Evolutionary conservation across 148 eudicot species (phyloP).

Genomic region (Vaccinium vitisidaea): DNA sequence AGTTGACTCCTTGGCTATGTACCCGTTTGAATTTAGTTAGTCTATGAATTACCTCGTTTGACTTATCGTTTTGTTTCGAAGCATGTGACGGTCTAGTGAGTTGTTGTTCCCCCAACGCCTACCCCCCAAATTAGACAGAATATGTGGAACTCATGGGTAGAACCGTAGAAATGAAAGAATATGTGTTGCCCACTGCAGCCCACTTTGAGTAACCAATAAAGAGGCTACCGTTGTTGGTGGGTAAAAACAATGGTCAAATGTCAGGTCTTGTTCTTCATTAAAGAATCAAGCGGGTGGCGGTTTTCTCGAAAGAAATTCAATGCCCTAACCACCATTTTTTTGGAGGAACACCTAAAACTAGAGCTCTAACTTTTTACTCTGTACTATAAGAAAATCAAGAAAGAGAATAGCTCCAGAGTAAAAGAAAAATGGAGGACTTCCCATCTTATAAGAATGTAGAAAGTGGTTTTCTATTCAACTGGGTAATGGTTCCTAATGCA

Average conservation of each 20-base stretch:
- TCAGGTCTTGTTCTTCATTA: neutral
- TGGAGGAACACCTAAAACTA: neutral
- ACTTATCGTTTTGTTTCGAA: neutral
- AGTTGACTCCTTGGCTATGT: too few relatives aligned
- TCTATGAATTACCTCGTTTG: too few relatives aligned
- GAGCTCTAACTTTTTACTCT: neutral
- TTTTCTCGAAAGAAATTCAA: neutral
- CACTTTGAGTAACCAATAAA: neutral
- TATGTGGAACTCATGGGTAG: neutral
- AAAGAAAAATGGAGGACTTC: neutral
- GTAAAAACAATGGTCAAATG: neutral
- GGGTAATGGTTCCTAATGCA: slow-evolving; percentile 8
- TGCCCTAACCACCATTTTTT: neutral
- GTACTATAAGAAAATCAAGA: neutral
- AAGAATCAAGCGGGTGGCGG: neutral
- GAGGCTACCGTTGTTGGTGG: neutral
- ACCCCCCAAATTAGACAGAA: neutral
- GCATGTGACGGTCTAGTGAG: slow-evolving; percentile 73
- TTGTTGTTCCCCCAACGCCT: neutral
- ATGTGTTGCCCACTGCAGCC: neutral
- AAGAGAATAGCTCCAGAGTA: neutral
- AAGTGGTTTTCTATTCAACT: neutral
- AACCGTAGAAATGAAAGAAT: neutral
- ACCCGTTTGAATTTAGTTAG: too few relatives aligned
- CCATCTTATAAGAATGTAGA: neutral